Percentiles rank a stretch among this genome's conserved stretches.
Evolutionary conservation across 2,329 filamentous ascomycete species (phyloP).

Genomic region (Zalaria sp.): DNA sequence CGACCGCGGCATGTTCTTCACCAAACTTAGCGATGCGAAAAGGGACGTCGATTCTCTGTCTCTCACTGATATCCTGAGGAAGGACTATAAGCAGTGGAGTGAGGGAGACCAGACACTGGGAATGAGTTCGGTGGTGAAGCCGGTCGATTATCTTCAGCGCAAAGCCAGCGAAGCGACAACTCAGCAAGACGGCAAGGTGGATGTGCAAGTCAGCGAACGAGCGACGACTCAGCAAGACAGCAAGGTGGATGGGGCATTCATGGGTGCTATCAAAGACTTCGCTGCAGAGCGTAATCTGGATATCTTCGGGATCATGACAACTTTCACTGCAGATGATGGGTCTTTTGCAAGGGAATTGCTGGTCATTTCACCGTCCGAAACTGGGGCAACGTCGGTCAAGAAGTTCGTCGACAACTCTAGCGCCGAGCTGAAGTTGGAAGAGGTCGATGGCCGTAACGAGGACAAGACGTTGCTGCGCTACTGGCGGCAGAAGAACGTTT

Average conservation of each 20-base stretch:
- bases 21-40: slow-evolving; percentile 49
- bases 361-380: slow-evolving; percentile 45
- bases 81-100: slow-evolving; percentile 75
- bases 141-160: slow-evolving; percentile 44
- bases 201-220: slow-evolving; percentile 27
- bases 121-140: slow-evolving; percentile 51
- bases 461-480: slow-evolving; percentile 38
- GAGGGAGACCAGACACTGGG: slow-evolving; percentile 44
- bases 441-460: slow-evolving; percentile 21
- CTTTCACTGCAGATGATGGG: slow-evolving; percentile 36
- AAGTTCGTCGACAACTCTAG: slow-evolving; percentile 36
- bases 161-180: slow-evolving; percentile 32
- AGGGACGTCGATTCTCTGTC: slow-evolving; percentile 48
- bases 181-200: slow-evolving; percentile 8
- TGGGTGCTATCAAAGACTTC: slow-evolving; percentile 38
- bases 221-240: slow-evolving; percentile 4
- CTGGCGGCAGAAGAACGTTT: slow-evolving; percentile 51
- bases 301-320: slow-evolving; percentile 55
- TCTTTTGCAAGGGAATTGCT: slow-evolving; percentile 53
- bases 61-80: slow-evolving; percentile 56
- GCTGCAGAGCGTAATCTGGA: slow-evolving; percentile 44
- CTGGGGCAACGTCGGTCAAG: slow-evolving; percentile 36
- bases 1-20: slow-evolving; percentile 42
- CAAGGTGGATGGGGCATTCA: slow-evolving; percentile 25
- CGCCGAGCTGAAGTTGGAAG: slow-evolving; percentile 40